These are phyloP conservation scores for Aureobasidium sp. DNA, from an alignment of 2,329 filamentous ascomycete genomes.

Conservation along the genomic window DNA sequence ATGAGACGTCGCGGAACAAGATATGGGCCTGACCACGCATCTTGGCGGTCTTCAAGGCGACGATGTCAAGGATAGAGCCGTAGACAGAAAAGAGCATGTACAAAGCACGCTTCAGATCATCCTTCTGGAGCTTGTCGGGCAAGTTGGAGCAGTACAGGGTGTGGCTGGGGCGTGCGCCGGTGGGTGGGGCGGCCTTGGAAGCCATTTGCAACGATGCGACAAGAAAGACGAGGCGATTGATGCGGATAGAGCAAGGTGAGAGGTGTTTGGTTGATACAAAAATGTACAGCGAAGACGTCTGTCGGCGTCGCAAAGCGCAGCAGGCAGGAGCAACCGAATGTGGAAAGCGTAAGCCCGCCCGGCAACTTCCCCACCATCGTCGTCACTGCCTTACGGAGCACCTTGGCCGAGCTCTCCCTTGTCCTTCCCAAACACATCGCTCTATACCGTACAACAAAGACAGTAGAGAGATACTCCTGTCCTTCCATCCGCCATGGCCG, in stretches of 20 bases:
- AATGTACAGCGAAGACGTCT: neutral
- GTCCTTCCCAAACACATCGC: neutral
- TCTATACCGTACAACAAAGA: slow-evolving; percentile 34
- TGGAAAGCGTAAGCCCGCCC: neutral
- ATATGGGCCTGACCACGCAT: slow-evolving; percentile 97
- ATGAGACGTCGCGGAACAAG: slow-evolving; percentile 79
- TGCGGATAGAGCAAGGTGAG: neutral
- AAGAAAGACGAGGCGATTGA: neutral
- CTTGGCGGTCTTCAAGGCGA: slow-evolving; percentile 77
- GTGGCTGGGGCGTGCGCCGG: slow-evolving; percentile 13
- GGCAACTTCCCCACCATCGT: neutral
- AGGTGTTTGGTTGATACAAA: neutral
- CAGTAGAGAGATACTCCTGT: slow-evolving; percentile 99
- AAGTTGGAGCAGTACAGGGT: slow-evolving; percentile 88
- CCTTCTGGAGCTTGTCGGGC: slow-evolving; percentile 81
- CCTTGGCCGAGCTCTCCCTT: neutral
- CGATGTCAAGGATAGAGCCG: slow-evolving; percentile 83
- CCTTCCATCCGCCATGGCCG: slow-evolving; percentile 57
- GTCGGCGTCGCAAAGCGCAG: neutral
- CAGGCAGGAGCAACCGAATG: neutral
- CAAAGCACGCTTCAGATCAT: slow-evolving; percentile 74
- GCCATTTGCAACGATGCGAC: neutral
- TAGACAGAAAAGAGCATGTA: slow-evolving; percentile 95
- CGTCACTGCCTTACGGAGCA: neutral
- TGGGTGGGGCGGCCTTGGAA: neutral